A percentile compares a stretch with the other conserved stretches of the same genome.
Evolutionary conservation across 2,329 filamentous ascomycete species (phyloP).

Genomic region (Cercospora sojina): DNA sequence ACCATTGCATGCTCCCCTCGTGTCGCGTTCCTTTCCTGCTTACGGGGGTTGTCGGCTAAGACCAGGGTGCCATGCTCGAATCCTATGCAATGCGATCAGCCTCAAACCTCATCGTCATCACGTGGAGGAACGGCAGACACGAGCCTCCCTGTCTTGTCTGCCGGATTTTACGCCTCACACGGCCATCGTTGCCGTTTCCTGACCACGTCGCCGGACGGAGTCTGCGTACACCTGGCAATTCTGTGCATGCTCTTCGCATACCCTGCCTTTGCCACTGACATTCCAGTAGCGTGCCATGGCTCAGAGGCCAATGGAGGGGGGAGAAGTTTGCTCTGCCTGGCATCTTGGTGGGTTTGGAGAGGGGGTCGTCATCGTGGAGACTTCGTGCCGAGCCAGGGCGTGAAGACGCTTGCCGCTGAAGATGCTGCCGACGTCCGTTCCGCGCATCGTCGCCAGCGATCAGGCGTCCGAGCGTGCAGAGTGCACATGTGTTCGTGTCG

Average conservation of each 20-base stretch:
- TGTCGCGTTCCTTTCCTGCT: not conserved
- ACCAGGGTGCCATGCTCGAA: not conserved
- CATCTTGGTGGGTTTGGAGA: not conserved
- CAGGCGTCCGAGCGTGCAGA: not conserved
- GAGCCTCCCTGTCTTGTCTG: not conserved
- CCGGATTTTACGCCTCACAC: conserved; percentile 9
- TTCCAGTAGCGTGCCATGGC: conserved; percentile 3
- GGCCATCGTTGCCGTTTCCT: not conserved
- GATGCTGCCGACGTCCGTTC: not conserved
- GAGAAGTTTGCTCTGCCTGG: not conserved
- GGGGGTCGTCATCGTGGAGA: not conserved
- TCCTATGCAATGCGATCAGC: not conserved
- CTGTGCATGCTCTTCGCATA: not conserved
- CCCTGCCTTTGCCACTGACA: conserved; percentile 8
- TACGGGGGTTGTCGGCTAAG: not conserved
- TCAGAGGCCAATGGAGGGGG: not conserved
- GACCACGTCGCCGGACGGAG: not conserved
- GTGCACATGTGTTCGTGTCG: not conserved
- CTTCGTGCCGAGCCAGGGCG: not conserved
- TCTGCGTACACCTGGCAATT: not conserved
- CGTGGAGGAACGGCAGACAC: not conserved
- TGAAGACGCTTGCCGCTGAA: not conserved
- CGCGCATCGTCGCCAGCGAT: not conserved
- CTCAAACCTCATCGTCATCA: not conserved
- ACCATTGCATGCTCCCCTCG: not conserved